Base-by-base conservation (phyloP, 2,329 filamentous ascomycete genomes). In the Bipolaris zeicola region DNA sequence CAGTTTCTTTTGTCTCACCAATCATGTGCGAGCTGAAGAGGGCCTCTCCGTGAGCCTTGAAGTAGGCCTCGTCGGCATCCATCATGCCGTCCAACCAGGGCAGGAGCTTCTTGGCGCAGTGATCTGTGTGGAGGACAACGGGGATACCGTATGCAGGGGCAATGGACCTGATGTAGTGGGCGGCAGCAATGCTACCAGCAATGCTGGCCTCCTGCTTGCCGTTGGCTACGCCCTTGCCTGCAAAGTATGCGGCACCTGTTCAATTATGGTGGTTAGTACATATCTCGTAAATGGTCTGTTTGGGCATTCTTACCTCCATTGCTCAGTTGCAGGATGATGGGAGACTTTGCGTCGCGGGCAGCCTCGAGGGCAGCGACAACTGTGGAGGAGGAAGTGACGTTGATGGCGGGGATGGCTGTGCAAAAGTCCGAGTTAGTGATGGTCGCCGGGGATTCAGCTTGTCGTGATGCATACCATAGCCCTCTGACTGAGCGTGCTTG, bases 21-120 rank as follows among this genome's bases (percentile, higher is more conserved):
- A 98, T 96, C 95, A 99, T 99, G 88, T 99, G 95, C 70, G 87
- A 91, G 77, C 88, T 92, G 60, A 65, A 65, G 0, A 65, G 62
- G 2, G 62, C 60, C 42, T 62, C 56, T 81, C 90, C 90, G 77
- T 94, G 87, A 77, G 87, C 79, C 89, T 97, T 96, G 89, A 96
- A 97, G 85, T 93, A 94, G 59, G 83, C 85, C 87, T 98, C 95
- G 75, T 98, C 95, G 70, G 89, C 94, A 63, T 95, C 92, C 70
- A 98, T 81, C 69, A 72, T 72, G 49, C 69, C 61, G 75, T 96
- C 57, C 77, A 98, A 84, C 94, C 94, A 98, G 62, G 95, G 95
- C 55, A 98, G 88, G 58, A 98, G 91, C 89, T 98, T 98, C 90
- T 56, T 56, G 49, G 53, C 53, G 49, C 54, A 57, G 43, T 57